These are phyloP conservation scores for Elsinoe arachidis DNA, from an alignment of 2,329 filamentous ascomycete genomes.

Conservation along the genomic window DNA sequence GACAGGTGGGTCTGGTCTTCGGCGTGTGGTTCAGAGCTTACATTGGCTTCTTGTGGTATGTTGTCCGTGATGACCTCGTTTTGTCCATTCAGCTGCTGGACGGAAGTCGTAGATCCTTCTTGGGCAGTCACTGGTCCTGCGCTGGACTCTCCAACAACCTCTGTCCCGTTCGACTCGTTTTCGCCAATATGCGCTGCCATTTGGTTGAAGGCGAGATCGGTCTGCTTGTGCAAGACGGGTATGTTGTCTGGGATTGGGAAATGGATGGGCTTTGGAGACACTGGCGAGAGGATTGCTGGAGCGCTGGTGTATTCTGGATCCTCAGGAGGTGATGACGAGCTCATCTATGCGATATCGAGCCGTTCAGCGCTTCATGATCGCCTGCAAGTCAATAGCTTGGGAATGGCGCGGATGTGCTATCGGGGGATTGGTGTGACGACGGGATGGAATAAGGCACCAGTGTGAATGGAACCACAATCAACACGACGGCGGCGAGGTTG, in stretches of 20 bases:
- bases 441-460: background rate
- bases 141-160: too few species aligned
- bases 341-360: slow-evolving; percentile 42
- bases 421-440: background rate
- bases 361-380: slow-evolving; percentile 18
- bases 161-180: background rate
- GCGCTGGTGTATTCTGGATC: slow-evolving; percentile 55
- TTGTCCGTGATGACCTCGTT: background rate
- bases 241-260: slow-evolving; percentile 60
- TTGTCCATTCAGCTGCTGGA: background rate
- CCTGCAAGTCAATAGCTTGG: background rate
- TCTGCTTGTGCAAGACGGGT: slow-evolving; percentile 61
- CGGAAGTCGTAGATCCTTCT: background rate
- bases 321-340: slow-evolving; percentile 43
- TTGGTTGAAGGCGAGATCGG: slow-evolving; percentile 63
- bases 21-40: background rate
- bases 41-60: background rate
- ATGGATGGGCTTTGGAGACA: slow-evolving; percentile 62
- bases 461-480: background rate
- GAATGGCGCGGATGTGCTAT: background rate
- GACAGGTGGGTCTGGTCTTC: background rate
- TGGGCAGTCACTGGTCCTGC: background rate
- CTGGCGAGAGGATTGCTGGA: slow-evolving; percentile 51
- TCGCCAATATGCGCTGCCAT: slow-evolving; percentile 28
- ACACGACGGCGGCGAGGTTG: background rate